Conservation (phyloP, 768 basidiomycete genomes). For the Lactarius psammicola region DNA sequence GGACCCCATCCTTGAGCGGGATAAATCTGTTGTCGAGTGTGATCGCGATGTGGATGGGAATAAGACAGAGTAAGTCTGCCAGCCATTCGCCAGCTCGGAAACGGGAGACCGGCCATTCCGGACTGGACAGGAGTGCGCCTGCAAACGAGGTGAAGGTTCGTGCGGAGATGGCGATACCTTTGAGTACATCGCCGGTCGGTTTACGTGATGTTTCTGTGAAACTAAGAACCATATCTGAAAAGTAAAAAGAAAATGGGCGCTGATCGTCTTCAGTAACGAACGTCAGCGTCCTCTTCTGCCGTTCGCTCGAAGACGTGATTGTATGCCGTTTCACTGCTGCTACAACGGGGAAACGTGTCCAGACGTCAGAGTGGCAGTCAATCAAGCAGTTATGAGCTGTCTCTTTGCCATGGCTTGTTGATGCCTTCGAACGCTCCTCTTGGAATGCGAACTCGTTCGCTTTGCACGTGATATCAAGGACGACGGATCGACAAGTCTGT, state of each 20-base stretch:
- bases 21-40: slow-evolving; percentile 60
- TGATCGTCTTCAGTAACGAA: slow-evolving; percentile 46
- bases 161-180: slow-evolving; percentile 39
- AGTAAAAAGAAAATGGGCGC: slow-evolving; percentile 43
- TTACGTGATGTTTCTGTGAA: slow-evolving; percentile 54
- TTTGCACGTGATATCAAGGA: slow-evolving; percentile 53
- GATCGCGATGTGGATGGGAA: slow-evolving; percentile 63
- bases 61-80: slow-evolving; percentile 57
- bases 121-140: slow-evolving; percentile 4
- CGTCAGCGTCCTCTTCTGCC: slow-evolving; percentile 38
- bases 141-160: slow-evolving; percentile 35
- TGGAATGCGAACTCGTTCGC: slow-evolving; percentile 57
- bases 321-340: slow-evolving; percentile 11
- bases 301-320: slow-evolving; percentile 28
- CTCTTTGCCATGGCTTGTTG: slow-evolving; percentile 23
- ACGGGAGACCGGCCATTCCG: slow-evolving; percentile 35
- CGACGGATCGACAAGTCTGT: slow-evolving; percentile 42
- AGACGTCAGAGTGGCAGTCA: slow-evolving; percentile 19
- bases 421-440: slow-evolving; percentile 38
- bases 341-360: slow-evolving; percentile 21
- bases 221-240: slow-evolving; percentile 42
- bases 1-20: slow-evolving; percentile 60
- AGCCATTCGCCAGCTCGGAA: slow-evolving; percentile 61
- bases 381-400: slow-evolving; percentile 42
- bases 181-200: slow-evolving; percentile 48